A percentile compares a stretch with the other conserved stretches of the same genome.
Conservation (phyloP, 1,139 yeast genomes). For the Starmera stellimalicola region DNA sequence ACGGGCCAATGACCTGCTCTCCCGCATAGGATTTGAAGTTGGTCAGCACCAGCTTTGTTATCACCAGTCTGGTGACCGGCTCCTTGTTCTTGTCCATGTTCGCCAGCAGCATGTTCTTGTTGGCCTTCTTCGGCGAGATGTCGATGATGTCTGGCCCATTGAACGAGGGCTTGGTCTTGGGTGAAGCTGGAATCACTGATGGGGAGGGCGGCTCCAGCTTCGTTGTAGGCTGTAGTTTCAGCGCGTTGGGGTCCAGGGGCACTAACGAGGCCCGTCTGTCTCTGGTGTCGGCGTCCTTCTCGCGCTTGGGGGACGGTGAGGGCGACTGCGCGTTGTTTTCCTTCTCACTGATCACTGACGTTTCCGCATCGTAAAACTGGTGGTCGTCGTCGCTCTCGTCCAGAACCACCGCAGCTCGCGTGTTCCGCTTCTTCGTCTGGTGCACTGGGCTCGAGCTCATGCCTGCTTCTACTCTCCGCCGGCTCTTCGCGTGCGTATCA, state of each 20-base stretch:
- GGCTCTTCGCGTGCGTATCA: background rate
- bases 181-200: slow-evolving; percentile 16
- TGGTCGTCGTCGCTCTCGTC: slow-evolving; percentile 6
- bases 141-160: slow-evolving; percentile 27
- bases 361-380: slow-evolving; percentile 5
- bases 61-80: slow-evolving; percentile 55
- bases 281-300: no score
- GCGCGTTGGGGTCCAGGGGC: slow-evolving; percentile 6
- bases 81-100: slow-evolving; percentile 21
- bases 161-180: slow-evolving; percentile 26
- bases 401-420: slow-evolving; percentile 7
- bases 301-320: slow-evolving; percentile 7
- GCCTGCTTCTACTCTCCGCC: background rate
- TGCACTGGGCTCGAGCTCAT: slow-evolving; percentile 18
- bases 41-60: slow-evolving; percentile 60
- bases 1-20: slow-evolving; percentile 88
- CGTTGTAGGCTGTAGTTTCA: slow-evolving; percentile 11
- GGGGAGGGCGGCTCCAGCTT: background rate
- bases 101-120: slow-evolving; percentile 15
- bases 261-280: slow-evolving; percentile 14
- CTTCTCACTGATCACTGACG: slow-evolving; percentile 6
- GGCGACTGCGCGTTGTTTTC: slow-evolving; percentile 8
- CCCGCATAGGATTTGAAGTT: slow-evolving; percentile 98
- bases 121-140: slow-evolving; percentile 27
- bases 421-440: slow-evolving; percentile 14